Conservation (phyloP, 148 eudicot species). For the Polygonum maritimum region DNA sequence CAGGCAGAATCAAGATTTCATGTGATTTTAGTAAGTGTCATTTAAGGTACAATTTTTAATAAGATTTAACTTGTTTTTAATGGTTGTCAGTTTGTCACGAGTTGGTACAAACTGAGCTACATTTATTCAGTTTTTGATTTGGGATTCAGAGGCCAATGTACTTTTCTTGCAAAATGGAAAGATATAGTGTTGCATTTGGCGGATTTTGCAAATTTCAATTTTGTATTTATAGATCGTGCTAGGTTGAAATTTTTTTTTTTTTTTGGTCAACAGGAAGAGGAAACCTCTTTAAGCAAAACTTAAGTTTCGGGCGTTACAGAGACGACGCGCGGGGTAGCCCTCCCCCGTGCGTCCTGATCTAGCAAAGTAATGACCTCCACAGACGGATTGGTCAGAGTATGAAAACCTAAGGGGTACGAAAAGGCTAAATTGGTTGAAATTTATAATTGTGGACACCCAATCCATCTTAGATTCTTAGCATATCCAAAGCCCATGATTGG, state of each 20-base stretch:
- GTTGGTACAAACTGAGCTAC: neutral
- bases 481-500: neutral
- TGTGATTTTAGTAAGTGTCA: neutral
- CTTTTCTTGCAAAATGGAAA: neutral
- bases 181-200: neutral
- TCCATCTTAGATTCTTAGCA: neutral
- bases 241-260: slow-evolving; percentile 5
- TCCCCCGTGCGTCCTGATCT: too few species aligned
- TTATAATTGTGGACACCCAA: neutral
- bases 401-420: too few species aligned
- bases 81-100: slow-evolving; percentile 2
- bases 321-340: too few species aligned
- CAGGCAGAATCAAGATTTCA: neutral
- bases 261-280: too few species aligned
- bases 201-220: neutral
- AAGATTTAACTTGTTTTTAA: neutral
- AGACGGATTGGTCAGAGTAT: too few species aligned
- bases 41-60: neutral
- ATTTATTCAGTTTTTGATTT: neutral
- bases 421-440: too few species aligned
- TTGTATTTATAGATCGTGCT: neutral
- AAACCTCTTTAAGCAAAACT: too few species aligned
- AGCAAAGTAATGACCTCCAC: too few species aligned
- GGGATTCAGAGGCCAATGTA: too few species aligned
- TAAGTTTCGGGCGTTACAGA: too few species aligned